These are phyloP conservation scores for Magnolia officinalis DNA, from an alignment of 164 flowering plant species.

Conservation along the genomic window DNA sequence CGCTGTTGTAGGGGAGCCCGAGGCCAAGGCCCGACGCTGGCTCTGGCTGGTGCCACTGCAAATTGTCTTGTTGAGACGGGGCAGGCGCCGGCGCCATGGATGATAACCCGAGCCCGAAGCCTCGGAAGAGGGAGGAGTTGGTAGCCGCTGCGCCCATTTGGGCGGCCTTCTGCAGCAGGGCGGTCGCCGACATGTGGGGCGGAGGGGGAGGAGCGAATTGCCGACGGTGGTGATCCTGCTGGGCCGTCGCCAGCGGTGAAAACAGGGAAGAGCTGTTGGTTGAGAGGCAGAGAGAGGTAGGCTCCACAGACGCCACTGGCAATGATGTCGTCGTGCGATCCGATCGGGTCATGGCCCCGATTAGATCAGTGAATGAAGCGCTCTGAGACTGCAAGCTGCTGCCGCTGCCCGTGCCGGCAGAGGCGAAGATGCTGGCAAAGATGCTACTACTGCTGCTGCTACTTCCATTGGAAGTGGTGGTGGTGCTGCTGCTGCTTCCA, in stretches of 20 bases:
- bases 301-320: background rate
- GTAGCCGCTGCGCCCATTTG: slow-evolving; percentile 65
- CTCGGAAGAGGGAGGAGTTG: slow-evolving; percentile 49
- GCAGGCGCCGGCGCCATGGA: slow-evolving; percentile 24
- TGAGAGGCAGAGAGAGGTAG: slow-evolving; percentile 14
- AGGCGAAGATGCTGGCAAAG: slow-evolving; percentile 47
- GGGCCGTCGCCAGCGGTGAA: background rate
- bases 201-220: slow-evolving; percentile 34
- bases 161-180: slow-evolving; percentile 73
- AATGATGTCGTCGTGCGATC: slow-evolving; percentile 16
- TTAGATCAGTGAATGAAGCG: slow-evolving; percentile 28
- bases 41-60: slow-evolving; percentile 27
- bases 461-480: slow-evolving; percentile 13
- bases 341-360: slow-evolving; percentile 27
- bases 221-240: slow-evolving; percentile 10
- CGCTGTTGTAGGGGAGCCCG: slow-evolving; percentile 32
- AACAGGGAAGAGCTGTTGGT: slow-evolving; percentile 10
- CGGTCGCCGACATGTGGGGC: slow-evolving; percentile 71
- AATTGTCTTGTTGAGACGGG: slow-evolving; percentile 10
- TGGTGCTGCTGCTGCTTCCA: slow-evolving; percentile 12
- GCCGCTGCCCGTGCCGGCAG: slow-evolving; percentile 24
- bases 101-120: slow-evolving; percentile 33
- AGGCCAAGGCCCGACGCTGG: slow-evolving; percentile 35
- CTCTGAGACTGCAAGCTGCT: slow-evolving; percentile 14
- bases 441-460: slow-evolving; percentile 27